Evolutionary conservation across 75 land plant genomes (phyloP), one percentile per base, ranked within the genome.

Genomic region (Isoetes taiwanensis): DNA sequence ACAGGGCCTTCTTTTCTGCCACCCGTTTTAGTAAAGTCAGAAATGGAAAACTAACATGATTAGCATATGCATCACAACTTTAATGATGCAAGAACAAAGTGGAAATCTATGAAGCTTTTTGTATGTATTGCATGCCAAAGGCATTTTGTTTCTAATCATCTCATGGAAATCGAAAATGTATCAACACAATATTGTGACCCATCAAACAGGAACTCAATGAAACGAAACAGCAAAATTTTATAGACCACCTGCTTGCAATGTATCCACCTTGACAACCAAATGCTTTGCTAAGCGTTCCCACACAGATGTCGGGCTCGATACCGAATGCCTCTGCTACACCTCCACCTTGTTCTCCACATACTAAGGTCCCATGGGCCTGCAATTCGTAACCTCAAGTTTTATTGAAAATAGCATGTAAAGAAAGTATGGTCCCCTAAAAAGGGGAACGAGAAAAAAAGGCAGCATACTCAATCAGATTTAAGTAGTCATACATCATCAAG

Each of bases 221-320:
- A n/a, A n/a, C n/a, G n/a, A n/a, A n/a, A n/a, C n/a, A n/a, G n/a
- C n/a, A n/a, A n/a, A n/a, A n/a, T n/a, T n/a, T n/a, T n/a, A n/a
- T 12, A 48, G 52, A 16, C 10, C 14, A 68, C 66, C 66, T 94
- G 72, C 86, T 77, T 31, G 96, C 84, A 46, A 94, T 78, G 48
- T 84, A 94, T 16, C 99, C 99, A 64, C 99, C 99, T 38, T 82
- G 84, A 59, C 96, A 89, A 70, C 96, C 99, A 31, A 78, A 75
- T 60, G 96, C 99, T 72, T 94, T 94, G 61, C 99, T 94, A 34
- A 94, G 61, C 61, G 99, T 94, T 34, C 99, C 99, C 30, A 94
- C 62, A 54, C 80, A 83, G 41, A 94, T 78, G 57, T 94, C 99
- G 52, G 89, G 65, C 58, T 89, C 76, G 52, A 93, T 84, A 20